Base-by-base conservation (phyloP, 2,329 filamentous ascomycete species). In the Cladosporium sp. region DNA sequence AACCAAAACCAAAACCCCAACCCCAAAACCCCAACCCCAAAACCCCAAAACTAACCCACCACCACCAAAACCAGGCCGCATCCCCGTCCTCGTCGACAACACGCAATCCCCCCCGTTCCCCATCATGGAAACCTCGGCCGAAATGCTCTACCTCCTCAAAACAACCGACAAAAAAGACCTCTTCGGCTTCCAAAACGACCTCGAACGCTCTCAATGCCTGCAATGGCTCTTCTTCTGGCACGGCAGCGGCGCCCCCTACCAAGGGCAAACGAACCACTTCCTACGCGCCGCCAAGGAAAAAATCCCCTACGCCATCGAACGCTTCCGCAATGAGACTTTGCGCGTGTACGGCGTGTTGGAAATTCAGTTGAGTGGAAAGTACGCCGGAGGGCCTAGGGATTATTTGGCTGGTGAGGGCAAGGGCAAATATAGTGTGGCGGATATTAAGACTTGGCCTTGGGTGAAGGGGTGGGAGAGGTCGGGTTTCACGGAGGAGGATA, bases 221-320 rank as follows among this genome's bases (percentile, higher is more conserved):
- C 77, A 79, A 57, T 79, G 76, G 76, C 65, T 76, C 1, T 77
- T 79, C 63, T 80, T 79, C 65, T 79, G 75, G 75, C 74, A 78
- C 42, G 59, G 60, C 48, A 56, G 50, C 30, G 65, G 71, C 19
- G 69, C 69, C 7, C 72, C 72, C 12, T 71, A 71, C 58, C 67
- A 72, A 60, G 69, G 70, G 38, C 67, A 74, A 53, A 56, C 71
- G 16, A 70, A 71, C 53, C 72, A 76, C 57, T 78, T 78, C 62
- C 62, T 54, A n/a, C 63, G 63, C 38, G 67, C 62, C 16, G 69
- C 71, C 0, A 67, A 67, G 11, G 73, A 77, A 58, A 73, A 77
- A 58, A 69, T 75, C 50, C 66, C 67, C 11, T 76, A 74, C 61
- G 75, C 75, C 11, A 75, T 78, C 56, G 67, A 72, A 18, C 71